phyloP scores from a whole-genome alignment of 768 basidiomycete species.

The Filobasidium floriforme region DNA sequence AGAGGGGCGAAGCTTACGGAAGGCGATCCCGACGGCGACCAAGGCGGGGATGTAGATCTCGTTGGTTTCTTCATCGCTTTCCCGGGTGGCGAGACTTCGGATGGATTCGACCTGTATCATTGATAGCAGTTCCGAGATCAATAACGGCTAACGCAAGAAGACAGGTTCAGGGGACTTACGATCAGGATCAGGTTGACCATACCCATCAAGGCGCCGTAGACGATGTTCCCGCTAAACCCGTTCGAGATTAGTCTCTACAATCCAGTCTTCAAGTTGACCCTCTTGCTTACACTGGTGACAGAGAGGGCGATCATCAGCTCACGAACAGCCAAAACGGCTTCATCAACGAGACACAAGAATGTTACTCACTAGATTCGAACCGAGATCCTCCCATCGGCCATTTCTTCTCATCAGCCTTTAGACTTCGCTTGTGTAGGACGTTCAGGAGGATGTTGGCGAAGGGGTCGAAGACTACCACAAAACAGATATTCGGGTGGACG shows the following conservation, averaged over 20 bases:
- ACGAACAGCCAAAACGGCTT: too few relatives aligned
- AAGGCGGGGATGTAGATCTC: slow-evolving; percentile 73
- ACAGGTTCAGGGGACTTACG: slow-evolving; percentile 39
- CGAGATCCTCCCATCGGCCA: slow-evolving; percentile 92
- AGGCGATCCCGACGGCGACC: slow-evolving; percentile 70
- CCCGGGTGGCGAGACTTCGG: slow-evolving; percentile 57
- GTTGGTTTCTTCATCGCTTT: slow-evolving; percentile 52
- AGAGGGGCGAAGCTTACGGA: slow-evolving; percentile 55
- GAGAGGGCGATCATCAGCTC: too few relatives aligned
- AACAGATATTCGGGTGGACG: too few relatives aligned
- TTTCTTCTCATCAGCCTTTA: slow-evolving; percentile 64
- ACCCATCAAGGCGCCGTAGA: slow-evolving; percentile 82
- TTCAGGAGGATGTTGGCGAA: slow-evolving; percentile 46
- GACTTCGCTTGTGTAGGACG: slow-evolving; percentile 72
- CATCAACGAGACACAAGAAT: too few relatives aligned
- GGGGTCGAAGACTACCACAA: slow-evolving; percentile 39
- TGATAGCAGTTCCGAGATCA: background rate
- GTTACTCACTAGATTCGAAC: slow-evolving; percentile 58
- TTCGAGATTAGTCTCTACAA: background rate
- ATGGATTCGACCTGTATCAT: slow-evolving; percentile 58
- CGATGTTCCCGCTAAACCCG: slow-evolving; percentile 63
- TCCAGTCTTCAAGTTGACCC: slow-evolving; percentile 26
- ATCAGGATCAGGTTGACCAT: slow-evolving; percentile 85
- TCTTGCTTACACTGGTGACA: too few relatives aligned
- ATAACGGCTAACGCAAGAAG: too few relatives aligned